These are phyloP conservation scores for Coprinellus aureogranulatus DNA, from an alignment of 768 basidiomycete genomes.

Conservation along the genomic window DNA sequence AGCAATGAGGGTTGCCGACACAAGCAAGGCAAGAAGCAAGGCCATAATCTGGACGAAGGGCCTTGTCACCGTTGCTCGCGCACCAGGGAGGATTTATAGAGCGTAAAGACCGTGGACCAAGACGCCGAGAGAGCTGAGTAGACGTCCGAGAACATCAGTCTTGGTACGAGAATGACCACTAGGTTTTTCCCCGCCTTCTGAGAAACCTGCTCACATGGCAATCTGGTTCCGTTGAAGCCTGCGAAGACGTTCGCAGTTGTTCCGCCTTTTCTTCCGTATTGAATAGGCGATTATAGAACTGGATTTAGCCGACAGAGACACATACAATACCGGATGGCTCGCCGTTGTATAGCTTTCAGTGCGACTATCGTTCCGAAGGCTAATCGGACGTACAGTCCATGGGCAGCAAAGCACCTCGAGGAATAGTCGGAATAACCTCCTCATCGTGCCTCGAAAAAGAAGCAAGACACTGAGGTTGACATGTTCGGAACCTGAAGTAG, in stretches of 20 bases:
- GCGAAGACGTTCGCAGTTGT: background rate
- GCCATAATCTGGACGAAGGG: background rate
- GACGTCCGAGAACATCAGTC: background rate
- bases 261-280: conserved; percentile 1
- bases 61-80: background rate
- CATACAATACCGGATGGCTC: too few relatives aligned
- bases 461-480: too few relatives aligned
- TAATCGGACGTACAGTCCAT: too few relatives aligned
- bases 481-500: too few relatives aligned
- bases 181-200: conserved; percentile 1
- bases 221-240: too few relatives aligned
- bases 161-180: background rate
- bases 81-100: background rate
- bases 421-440: too few relatives aligned
- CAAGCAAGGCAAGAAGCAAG: background rate
- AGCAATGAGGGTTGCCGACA: background rate
- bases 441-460: too few relatives aligned
- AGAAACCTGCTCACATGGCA: conserved; percentile 2
- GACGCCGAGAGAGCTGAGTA: too few relatives aligned
- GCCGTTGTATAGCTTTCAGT: too few relatives aligned
- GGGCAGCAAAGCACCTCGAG: too few relatives aligned
- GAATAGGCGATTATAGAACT: too few relatives aligned
- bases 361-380: too few relatives aligned
- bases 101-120: background rate
- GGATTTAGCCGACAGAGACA: background rate